Conservation (phyloP, 106 monocot genomes). For the Acorus gramineus region DNA sequence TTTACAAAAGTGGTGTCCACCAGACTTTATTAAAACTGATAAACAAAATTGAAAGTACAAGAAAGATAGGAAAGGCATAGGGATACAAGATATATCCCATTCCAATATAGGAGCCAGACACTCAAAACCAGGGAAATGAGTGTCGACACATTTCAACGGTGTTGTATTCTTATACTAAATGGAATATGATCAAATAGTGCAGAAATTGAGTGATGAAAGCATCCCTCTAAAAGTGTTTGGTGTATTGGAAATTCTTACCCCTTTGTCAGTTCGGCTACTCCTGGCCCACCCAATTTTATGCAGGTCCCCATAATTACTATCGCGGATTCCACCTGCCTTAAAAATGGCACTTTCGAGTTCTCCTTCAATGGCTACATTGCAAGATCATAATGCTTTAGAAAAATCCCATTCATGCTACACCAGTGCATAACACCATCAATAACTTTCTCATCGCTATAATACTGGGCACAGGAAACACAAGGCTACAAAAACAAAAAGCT, state of each 20-base stretch:
- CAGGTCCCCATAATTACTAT: constrained; percentile 74
- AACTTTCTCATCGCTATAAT: background rate
- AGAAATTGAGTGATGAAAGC: background rate
- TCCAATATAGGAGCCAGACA: no score
- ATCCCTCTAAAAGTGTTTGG: background rate
- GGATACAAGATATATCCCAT: no score
- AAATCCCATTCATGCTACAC: constrained; percentile 21
- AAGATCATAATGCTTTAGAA: constrained; percentile 44
- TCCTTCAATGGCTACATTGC: constrained; percentile 83
- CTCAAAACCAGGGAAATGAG: no score
- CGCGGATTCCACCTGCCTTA: constrained; percentile 83
- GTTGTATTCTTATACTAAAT: no score
- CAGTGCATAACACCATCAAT: constrained; percentile 17
- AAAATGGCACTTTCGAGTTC: constrained; percentile 80
- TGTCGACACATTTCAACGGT: no score
- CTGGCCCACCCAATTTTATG: constrained; percentile 89
- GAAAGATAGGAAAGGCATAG: no score
- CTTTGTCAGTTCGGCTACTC: constrained; percentile 95
- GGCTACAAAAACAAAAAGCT: no score
- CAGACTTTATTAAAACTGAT: no score
- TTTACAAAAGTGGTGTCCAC: no score
- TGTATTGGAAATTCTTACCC: constrained; percentile 35
- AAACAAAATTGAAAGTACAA: no score
- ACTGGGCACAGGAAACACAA: no score
- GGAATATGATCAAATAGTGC: no score